Percentiles rank a stretch among this genome's conserved stretches.
Evolutionary conservation across 306 rosid species (phyloP).

Genomic region (Castanospermum australe): DNA sequence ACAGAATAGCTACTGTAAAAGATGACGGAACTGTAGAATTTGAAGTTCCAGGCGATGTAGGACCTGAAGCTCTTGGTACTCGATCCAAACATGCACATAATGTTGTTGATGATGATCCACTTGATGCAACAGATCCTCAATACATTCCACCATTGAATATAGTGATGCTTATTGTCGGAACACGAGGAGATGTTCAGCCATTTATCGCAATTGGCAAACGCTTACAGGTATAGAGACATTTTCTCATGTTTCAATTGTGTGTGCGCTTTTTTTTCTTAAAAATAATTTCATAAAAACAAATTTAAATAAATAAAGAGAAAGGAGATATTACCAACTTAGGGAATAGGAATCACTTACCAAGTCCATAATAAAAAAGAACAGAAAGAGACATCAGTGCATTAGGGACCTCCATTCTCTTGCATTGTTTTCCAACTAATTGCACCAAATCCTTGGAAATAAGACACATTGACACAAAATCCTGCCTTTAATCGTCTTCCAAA

Average conservation of each 20-base stretch:
- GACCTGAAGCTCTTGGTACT: conserved; percentile 48
- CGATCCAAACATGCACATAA: conserved; percentile 33
- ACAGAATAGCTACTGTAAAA: conserved; percentile 89
- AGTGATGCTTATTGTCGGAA: conserved; percentile 93
- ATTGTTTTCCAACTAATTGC: no score
- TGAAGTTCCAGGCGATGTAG: conserved; percentile 82
- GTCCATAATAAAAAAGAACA: no score
- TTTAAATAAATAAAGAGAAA: background rate
- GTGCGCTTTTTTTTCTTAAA: background rate
- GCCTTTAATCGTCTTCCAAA: no score
- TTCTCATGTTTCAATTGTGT: background rate
- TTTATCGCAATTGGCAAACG: conserved; percentile 95
- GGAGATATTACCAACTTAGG: conserved; percentile 6
- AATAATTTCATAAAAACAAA: background rate
- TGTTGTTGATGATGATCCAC: conserved; percentile 52
- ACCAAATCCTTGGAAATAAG: background rate
- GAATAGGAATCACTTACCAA: no score
- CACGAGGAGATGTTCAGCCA: conserved; percentile 99
- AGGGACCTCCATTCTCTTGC: background rate
- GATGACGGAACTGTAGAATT: conserved; percentile 93
- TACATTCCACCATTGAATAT: conserved; percentile 80
- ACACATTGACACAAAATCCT: background rate
- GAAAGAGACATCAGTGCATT: no score
- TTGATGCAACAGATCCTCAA: conserved; percentile 59
- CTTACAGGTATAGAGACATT: conserved; percentile 64